phyloP scores from a whole-genome alignment of 2,329 filamentous ascomycete species.

The Paecilomyces variotii region DNA sequence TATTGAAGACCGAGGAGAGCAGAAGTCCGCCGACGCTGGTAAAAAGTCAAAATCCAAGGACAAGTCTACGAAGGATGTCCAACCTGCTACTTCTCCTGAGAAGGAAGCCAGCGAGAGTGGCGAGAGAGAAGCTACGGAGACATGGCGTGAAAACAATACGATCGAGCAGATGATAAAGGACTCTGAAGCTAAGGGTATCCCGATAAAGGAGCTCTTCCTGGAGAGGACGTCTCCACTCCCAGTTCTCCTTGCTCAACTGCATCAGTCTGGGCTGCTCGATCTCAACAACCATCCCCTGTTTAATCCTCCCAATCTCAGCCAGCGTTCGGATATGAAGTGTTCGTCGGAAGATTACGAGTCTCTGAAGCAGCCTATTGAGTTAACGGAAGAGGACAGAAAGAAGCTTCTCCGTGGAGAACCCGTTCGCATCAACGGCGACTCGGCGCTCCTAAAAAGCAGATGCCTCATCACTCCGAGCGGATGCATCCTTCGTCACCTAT shows the following conservation, averaged over 20 bases:
- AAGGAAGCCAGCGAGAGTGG: slow-evolving; percentile 8
- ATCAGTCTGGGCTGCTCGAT: slow-evolving; percentile 28
- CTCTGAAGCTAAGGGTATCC: slow-evolving; percentile 23
- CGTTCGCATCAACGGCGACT: slow-evolving; percentile 29
- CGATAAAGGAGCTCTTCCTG: slow-evolving; percentile 34
- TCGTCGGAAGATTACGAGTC: slow-evolving; percentile 31
- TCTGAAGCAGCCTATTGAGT: slow-evolving; percentile 30
- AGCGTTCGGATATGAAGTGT: slow-evolving; percentile 37
- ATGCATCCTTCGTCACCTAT: slow-evolving; percentile 37
- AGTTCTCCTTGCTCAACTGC: slow-evolving; percentile 30
- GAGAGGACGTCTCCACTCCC: slow-evolving; percentile 33
- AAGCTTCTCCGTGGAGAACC: slow-evolving; percentile 33
- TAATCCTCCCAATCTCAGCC: slow-evolving; percentile 32
- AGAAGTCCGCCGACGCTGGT: slow-evolving; percentile 12
- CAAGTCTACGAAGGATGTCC: slow-evolving; percentile 13
- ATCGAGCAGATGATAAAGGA: slow-evolving; percentile 32
- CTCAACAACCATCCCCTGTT: slow-evolving; percentile 32
- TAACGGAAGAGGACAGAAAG: slow-evolving; percentile 37
- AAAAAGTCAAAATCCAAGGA: slow-evolving; percentile 20
- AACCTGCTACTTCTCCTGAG: slow-evolving; percentile 12
- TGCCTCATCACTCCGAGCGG: slow-evolving; percentile 40
- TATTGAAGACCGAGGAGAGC: slow-evolving; percentile 12
- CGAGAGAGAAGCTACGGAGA: slow-evolving; percentile 16
- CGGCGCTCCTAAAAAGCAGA: slow-evolving; percentile 30
- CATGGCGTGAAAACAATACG: slow-evolving; percentile 33